Percentiles rank a stretch among this genome's conserved stretches.
Evolutionary conservation across 768 basidiomycete genomes (phyloP).

Genomic region (Leccinum uliginosum): DNA sequence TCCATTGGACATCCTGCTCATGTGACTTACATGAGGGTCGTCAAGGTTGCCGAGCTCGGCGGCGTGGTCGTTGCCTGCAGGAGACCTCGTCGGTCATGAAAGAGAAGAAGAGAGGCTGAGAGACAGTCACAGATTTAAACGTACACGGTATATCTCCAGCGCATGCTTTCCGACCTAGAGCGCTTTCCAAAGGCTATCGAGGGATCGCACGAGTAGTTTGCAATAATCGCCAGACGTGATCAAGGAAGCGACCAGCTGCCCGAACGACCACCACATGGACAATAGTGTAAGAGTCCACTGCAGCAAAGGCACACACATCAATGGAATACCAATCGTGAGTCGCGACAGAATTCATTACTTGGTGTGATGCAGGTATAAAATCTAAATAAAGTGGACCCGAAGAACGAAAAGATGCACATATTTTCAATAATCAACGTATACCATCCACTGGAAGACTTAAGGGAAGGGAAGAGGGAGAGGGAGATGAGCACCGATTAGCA

Average conservation of each 20-base stretch:
- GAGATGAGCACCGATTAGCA: constrained; percentile 18
- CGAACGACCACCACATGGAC: constrained; percentile 51
- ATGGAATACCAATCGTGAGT: neutral
- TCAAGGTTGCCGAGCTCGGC: constrained; percentile 66
- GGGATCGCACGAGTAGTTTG: constrained; percentile 47
- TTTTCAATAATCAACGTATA: constrained; percentile 19
- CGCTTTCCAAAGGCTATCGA: constrained; percentile 36
- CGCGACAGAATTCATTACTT: constrained; percentile 16
- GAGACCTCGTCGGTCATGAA: constrained; percentile 73
- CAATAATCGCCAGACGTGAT: constrained; percentile 57
- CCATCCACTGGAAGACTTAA: constrained; percentile 46
- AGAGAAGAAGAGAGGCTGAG: constrained; percentile 84
- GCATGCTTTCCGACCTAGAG: constrained; percentile 47
- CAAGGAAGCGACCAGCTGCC: constrained; percentile 46
- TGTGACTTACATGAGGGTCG: constrained; percentile 56
- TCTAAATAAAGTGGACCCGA: constrained; percentile 42
- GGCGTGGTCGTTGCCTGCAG: constrained; percentile 44
- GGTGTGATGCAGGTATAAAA: constrained; percentile 40
- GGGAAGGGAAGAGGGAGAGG: neutral
- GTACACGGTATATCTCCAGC: constrained; percentile 56
- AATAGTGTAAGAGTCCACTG: constrained; percentile 52
- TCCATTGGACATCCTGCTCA: constrained; percentile 31
- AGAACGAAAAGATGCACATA: constrained; percentile 3
- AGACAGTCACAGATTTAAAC: constrained; percentile 15
- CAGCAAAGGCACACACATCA: neutral